Conservation (phyloP, 768 basidiomycete genomes). For the Suillus plorans region DNA sequence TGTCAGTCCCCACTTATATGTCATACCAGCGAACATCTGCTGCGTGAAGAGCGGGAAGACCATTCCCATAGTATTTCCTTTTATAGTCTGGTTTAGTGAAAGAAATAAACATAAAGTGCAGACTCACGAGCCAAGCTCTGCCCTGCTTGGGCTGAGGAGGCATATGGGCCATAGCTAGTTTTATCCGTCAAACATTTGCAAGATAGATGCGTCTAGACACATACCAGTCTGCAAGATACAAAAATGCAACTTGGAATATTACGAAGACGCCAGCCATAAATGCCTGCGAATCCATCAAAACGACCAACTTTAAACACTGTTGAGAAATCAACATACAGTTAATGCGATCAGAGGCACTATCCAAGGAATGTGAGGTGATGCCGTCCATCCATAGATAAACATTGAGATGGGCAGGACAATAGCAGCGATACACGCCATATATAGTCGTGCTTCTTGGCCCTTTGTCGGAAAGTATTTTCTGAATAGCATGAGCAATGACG, state of each 20-base stretch:
- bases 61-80: slow-evolving; percentile 40
- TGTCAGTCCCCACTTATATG: slow-evolving; percentile 48
- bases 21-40: slow-evolving; percentile 46
- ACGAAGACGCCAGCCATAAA: slow-evolving; percentile 40
- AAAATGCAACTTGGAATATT: slow-evolving; percentile 45
- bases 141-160: slow-evolving; percentile 55
- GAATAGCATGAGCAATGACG: slow-evolving; percentile 23
- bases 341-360: slow-evolving; percentile 35
- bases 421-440: slow-evolving; percentile 51
- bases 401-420: slow-evolving; percentile 55
- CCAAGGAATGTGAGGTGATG: slow-evolving; percentile 59
- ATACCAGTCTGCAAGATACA: slow-evolving; percentile 55
- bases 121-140: slow-evolving; percentile 46
- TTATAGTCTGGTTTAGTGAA: not conserved
- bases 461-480: slow-evolving; percentile 20
- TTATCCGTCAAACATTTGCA: not conserved
- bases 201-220: slow-evolving; percentile 9
- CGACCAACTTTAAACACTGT: slow-evolving; percentile 2
- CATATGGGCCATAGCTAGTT: slow-evolving; percentile 42
- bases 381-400: slow-evolving; percentile 73
- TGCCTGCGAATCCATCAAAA: slow-evolving; percentile 26
- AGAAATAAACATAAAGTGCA: not conserved
- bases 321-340: slow-evolving; percentile 14
- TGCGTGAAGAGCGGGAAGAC: slow-evolving; percentile 51
- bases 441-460: slow-evolving; percentile 59